A percentile compares a stretch with the other conserved stretches of the same genome.
Evolutionary conservation across 495 filamentous ascomycete genomes (phyloP).

Genomic region (Hyaloscypha variabilis): DNA sequence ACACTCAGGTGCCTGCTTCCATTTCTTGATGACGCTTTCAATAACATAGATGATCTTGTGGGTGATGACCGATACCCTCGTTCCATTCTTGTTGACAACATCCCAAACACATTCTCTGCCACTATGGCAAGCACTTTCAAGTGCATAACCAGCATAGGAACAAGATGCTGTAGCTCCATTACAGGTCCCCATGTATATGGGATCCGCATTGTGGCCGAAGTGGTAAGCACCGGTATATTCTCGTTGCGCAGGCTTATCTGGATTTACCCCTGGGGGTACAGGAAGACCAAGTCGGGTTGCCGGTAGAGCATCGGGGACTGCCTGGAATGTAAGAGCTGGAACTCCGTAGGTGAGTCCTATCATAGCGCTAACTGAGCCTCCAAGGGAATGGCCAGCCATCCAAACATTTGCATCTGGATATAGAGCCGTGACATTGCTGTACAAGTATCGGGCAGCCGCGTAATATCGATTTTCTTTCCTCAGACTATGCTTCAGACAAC

Average conservation of each 20-base stretch:
- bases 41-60: conserved; percentile 89
- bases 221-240: conserved; percentile 82
- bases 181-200: conserved; percentile 91
- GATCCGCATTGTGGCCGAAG: conserved; percentile 95
- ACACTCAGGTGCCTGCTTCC: conserved; percentile 78
- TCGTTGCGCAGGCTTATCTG: conserved; percentile 68
- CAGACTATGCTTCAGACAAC: conserved; percentile 77
- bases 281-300: conserved; percentile 85
- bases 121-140: conserved; percentile 90
- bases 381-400: conserved; percentile 67
- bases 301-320: conserved; percentile 85
- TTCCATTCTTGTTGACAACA: conserved; percentile 85
- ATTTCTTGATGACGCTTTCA: conserved; percentile 78
- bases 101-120: conserved; percentile 89
- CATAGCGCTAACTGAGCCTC: conserved; percentile 82
- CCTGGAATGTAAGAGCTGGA: conserved; percentile 87
- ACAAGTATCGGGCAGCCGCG: conserved; percentile 80
- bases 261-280: conserved; percentile 78
- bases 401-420: conserved; percentile 88
- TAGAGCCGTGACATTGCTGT: conserved; percentile 85
- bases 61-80: conserved; percentile 82
- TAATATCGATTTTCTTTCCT: conserved; percentile 88
- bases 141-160: conserved; percentile 89
- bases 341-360: conserved; percentile 89
- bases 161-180: conserved; percentile 86